Conservation (phyloP, 306 rosid species). For the Rosa lucieae region DNA sequence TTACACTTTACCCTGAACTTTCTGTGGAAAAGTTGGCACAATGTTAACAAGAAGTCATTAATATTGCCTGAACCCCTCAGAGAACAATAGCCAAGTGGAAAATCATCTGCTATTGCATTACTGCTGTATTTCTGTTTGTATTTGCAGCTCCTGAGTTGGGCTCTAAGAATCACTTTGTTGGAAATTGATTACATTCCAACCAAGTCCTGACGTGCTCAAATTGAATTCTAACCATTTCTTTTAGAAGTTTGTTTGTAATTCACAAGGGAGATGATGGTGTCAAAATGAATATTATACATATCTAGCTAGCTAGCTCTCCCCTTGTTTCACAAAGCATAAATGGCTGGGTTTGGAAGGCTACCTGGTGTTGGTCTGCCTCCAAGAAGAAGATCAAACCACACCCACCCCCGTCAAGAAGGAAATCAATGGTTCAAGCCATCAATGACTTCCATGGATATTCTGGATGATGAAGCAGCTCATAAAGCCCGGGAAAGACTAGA, state of each 20-base stretch:
- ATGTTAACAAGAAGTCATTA: too few species aligned
- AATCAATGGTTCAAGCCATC: background rate
- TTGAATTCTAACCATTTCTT: too few species aligned
- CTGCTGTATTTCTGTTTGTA: background rate
- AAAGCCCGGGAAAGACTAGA: constrained; percentile 44
- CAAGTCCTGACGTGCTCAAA: too few species aligned
- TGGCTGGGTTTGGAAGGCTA: constrained; percentile 51
- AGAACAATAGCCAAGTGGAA: background rate
- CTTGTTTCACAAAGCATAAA: background rate
- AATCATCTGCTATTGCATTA: background rate
- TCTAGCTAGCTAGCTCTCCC: background rate
- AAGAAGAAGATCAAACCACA: constrained; percentile 32
- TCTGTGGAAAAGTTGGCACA: background rate
- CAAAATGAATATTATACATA: too few species aligned
- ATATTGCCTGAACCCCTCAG: background rate
- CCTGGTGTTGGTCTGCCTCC: constrained; percentile 55
- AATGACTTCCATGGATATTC: constrained; percentile 29
- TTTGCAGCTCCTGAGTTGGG: background rate
- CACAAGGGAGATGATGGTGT: too few species aligned
- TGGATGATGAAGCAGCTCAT: constrained; percentile 36
- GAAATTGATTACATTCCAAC: too few species aligned
- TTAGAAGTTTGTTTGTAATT: too few species aligned
- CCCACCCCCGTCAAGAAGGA: background rate
- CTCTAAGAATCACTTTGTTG: background rate
- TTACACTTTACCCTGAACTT: background rate